These are phyloP conservation scores for Pythium volutum DNA, from an alignment of 352 stramenopile genomes.

Conservation along the genomic window DNA sequence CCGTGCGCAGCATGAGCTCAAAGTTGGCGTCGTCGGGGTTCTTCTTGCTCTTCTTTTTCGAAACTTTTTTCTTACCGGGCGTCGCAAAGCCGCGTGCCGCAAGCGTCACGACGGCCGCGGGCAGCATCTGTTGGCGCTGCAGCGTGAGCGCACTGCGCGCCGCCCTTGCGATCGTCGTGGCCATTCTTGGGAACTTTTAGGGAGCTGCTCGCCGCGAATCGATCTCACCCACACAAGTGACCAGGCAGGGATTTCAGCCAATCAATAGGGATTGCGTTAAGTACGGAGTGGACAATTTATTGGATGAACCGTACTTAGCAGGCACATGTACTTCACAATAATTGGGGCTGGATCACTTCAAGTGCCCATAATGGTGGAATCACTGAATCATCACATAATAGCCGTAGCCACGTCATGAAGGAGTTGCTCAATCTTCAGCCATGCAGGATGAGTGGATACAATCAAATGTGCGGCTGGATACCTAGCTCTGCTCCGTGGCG, in stretches of 20 bases:
- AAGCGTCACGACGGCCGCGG: slow-evolving; percentile 11
- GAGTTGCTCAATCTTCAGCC: background rate
- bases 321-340: too few relatives aligned
- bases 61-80: slow-evolving; percentile 42
- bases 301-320: too few relatives aligned
- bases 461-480: background rate
- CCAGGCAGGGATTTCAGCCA: slow-evolving; percentile 15
- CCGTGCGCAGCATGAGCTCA: slow-evolving; percentile 79
- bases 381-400: too few relatives aligned
- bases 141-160: slow-evolving; percentile 25
- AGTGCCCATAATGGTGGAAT: too few relatives aligned
- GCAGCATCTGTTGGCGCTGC: slow-evolving; percentile 8
- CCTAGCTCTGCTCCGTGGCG: background rate
- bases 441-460: background rate
- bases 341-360: too few relatives aligned
- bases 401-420: too few relatives aligned
- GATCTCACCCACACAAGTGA: slow-evolving; percentile 27
- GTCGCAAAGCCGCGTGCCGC: slow-evolving; percentile 38
- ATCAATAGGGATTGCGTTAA: slow-evolving; percentile 16
- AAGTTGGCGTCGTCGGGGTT: slow-evolving; percentile 64
- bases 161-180: slow-evolving; percentile 20
- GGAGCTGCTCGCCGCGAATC: slow-evolving; percentile 19
- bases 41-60: slow-evolving; percentile 62
- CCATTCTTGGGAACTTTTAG: background rate
- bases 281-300: too few relatives aligned